These are phyloP conservation scores for Trypanosoma lewisi DNA, from an alignment of 208 protist species.

Conservation along the genomic window DNA sequence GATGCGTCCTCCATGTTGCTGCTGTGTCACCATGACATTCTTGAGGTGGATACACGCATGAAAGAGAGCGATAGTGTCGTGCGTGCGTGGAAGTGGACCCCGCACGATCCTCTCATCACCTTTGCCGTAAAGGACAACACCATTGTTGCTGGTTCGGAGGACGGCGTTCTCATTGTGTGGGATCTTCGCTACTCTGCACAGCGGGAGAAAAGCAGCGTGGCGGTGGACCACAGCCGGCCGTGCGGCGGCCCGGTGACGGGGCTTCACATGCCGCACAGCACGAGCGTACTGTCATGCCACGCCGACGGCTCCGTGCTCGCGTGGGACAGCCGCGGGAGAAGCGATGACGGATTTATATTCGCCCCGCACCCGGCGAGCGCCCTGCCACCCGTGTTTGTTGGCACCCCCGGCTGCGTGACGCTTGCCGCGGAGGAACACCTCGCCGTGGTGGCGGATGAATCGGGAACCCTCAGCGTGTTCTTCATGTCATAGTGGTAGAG, in stretches of 20 bases:
- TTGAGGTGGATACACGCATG: constrained; percentile 36
- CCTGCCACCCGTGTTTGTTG: constrained; percentile 25
- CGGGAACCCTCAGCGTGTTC: constrained; percentile 32
- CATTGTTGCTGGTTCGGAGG: constrained; percentile 56
- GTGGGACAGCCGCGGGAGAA: constrained; percentile 35
- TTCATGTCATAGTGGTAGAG: constrained; percentile 10
- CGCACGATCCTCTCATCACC: constrained; percentile 51
- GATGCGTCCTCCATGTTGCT: constrained; percentile 31
- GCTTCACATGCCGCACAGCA: constrained; percentile 55
- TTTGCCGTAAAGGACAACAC: constrained; percentile 47
- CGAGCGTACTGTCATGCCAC: constrained; percentile 52
- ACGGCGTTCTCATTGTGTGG: constrained; percentile 61
- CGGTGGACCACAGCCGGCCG: constrained; percentile 31
- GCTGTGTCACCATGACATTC: constrained; percentile 42
- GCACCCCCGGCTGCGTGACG: constrained; percentile 36
- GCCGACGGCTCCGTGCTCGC: constrained; percentile 46
- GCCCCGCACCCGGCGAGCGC: background rate
- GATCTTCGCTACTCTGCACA: constrained; percentile 36
- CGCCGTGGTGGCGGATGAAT: constrained; percentile 43
- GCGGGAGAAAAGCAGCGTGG: constrained; percentile 9
- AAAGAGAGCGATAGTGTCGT: constrained; percentile 11
- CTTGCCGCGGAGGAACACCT: constrained; percentile 53
- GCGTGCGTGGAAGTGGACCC: constrained; percentile 59
- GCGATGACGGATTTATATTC: constrained; percentile 23
- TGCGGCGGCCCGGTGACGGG: constrained; percentile 40